phyloP scores from a whole-genome alignment of 2,329 filamentous ascomycete species.

The Immersiporthe knoxdaviesiana region DNA sequence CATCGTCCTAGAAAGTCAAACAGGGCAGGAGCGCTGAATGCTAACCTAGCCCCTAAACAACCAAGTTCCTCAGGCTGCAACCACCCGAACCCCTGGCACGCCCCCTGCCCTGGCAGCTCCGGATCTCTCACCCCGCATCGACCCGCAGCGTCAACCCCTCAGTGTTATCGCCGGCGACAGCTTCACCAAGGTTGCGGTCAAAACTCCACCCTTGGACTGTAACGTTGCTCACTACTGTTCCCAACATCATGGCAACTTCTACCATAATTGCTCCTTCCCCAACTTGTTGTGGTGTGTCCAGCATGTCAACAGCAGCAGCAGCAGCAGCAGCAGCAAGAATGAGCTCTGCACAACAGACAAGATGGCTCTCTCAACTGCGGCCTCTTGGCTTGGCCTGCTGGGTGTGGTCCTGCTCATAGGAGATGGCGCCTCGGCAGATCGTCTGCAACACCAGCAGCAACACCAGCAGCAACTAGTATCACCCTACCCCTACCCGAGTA shows the following conservation, averaged over 20 bases:
- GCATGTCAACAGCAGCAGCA: neutral
- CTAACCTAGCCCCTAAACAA: neutral
- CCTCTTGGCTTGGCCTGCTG: neutral
- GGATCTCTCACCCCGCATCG: constrained; percentile 4
- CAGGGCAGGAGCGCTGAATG: no score
- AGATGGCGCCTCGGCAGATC: neutral
- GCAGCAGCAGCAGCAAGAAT: neutral
- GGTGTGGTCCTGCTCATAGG: neutral
- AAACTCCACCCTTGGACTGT: constrained; percentile 12
- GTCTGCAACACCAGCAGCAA: neutral
- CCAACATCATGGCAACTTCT: neutral
- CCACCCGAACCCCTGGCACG: neutral
- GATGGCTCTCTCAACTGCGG: constrained; percentile 2
- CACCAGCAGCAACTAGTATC: constrained; percentile 3
- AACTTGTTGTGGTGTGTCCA: neutral
- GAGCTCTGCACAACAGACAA: neutral
- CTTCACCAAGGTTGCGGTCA: neutral
- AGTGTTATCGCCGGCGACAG: constrained; percentile 8
- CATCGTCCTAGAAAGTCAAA: no score
- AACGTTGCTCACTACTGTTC: constrained; percentile 13
- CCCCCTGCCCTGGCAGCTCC: neutral
- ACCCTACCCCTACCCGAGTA: constrained; percentile 15
- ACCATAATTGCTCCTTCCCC: neutral
- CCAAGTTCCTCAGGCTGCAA: neutral
- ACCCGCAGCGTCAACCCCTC: neutral